Base-by-base conservation (phyloP, 2,329 filamentous ascomycete species). In the Nigrospora sphaerica region DNA sequence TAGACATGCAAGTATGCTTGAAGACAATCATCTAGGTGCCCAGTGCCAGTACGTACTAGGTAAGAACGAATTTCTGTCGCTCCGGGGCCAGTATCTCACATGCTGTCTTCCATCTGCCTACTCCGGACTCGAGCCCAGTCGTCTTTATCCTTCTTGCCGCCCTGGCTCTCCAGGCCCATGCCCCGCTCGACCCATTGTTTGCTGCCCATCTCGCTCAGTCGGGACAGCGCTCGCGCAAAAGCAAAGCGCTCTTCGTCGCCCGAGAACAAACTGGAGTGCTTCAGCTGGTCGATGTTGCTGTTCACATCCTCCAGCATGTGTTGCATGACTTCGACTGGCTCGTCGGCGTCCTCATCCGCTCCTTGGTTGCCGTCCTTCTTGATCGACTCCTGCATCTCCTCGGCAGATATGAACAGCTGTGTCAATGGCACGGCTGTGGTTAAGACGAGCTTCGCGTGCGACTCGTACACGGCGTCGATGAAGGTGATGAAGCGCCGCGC, bases 241-340 rank as follows among this genome's bases (percentile, higher is more conserved):
- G 93, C 93, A 70, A 98, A 98, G 0, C 89, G 80, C 68, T 98
- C 93, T 70, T 98, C 93, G 48, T 96, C 93, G 36, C 93, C 93
- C 1, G 85, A 87, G 65, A 98, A 98, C 35, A 97, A 80, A 54
- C 80, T 88, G 37, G 85, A 89, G 54, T 83, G 84, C 71, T 95
- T 95, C 57, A 98, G 73, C 66, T 87, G 84, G 42, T 83, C 76
- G 70, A 93, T 91, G 57, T 86, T 91, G 69, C 90, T 79, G 35
- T 89, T 89, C 40, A 96, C 68, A 60, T 95, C 88, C 57, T 95
- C 89, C 79, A 95, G 87, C 58, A 95, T 76, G 59, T 80, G 82
- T 49, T 86, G 79, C 82, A 95, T 86, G 2, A 80, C 77, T 55
- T 87, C 79, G 12, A 87, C 69, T 35, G 50, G 59, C 43, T 59